These are phyloP conservation scores for Naganishia vaughanmartiniae DNA, from an alignment of 768 basidiomycete species.

Conservation along the genomic window DNA sequence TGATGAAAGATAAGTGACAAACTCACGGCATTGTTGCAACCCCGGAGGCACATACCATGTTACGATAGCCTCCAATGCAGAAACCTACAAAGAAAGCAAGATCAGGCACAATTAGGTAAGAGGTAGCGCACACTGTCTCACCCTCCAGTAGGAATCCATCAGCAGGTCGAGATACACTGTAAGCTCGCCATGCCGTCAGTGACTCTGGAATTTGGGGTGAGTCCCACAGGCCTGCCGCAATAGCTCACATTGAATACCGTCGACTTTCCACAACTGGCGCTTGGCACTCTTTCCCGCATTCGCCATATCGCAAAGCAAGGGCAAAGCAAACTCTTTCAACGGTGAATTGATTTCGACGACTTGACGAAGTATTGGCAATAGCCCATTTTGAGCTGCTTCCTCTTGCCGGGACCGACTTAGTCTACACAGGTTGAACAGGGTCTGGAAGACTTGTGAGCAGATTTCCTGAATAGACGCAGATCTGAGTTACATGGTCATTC, in stretches of 20 bases:
- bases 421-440: conserved; percentile 92
- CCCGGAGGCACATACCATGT: conserved; percentile 65
- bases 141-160: conserved; percentile 51
- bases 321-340: conserved; percentile 92
- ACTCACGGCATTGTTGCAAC: not conserved
- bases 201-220: too few relatives aligned
- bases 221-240: too few relatives aligned
- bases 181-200: too few relatives aligned
- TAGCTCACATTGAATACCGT: conserved; percentile 62
- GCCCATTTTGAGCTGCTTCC: conserved; percentile 93
- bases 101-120: conserved; percentile 67
- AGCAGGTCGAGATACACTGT: conserved; percentile 51
- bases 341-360: conserved; percentile 86
- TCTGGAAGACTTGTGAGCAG: conserved; percentile 94
- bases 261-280: conserved; percentile 84
- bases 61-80: conserved; percentile 81
- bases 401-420: conserved; percentile 92
- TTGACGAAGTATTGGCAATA: conserved; percentile 83
- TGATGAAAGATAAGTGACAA: not conserved
- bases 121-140: conserved; percentile 23
- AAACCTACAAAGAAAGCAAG: conserved; percentile 80
- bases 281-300: conserved; percentile 92
- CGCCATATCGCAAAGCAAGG: conserved; percentile 92
- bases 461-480: conserved; percentile 57
- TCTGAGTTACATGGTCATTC: not conserved